Evolutionary conservation across 805 yeast genomes (phyloP).

Genomic region (Starmerella bacillaris): DNA sequence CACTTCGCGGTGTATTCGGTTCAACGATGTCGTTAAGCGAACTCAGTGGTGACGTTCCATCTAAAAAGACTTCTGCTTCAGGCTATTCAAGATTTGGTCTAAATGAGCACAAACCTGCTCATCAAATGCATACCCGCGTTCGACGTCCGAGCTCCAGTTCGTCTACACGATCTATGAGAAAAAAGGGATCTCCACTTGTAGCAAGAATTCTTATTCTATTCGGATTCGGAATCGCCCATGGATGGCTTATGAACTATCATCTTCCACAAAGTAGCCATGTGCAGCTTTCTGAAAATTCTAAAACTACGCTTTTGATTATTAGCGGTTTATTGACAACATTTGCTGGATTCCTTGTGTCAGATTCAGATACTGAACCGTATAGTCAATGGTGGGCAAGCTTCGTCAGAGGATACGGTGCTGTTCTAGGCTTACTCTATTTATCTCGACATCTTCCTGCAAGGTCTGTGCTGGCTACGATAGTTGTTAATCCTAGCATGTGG

Average conservation of each 20-base stretch:
- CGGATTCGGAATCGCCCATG: slow-evolving; percentile 9
- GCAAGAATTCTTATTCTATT: slow-evolving; percentile 2
- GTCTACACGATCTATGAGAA: background rate
- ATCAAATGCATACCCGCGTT: slow-evolving; percentile 14
- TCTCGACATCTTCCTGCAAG: slow-evolving; percentile 23
- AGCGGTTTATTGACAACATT: slow-evolving; percentile 5
- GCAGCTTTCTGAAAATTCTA: slow-evolving; percentile 1
- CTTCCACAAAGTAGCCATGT: slow-evolving; percentile 3
- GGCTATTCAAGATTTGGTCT: slow-evolving; percentile 17
- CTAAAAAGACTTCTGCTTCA: slow-evolving; percentile 2
- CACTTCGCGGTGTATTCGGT: slow-evolving; percentile 26
- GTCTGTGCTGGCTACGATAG: slow-evolving; percentile 23
- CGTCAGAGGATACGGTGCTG: slow-evolving; percentile 25
- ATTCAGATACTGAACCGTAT: slow-evolving; percentile 2
- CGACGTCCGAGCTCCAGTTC: slow-evolving; percentile 6
- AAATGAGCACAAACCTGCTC: slow-evolving; percentile 14
- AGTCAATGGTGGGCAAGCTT: slow-evolving; percentile 22
- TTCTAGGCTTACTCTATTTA: slow-evolving; percentile 26
- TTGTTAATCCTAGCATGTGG: slow-evolving; percentile 27
- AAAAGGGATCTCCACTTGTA: background rate
- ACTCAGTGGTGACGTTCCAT: slow-evolving; percentile 20
- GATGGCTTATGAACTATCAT: slow-evolving; percentile 10
- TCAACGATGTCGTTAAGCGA: slow-evolving; percentile 25
- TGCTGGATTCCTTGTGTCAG: slow-evolving; percentile 7
- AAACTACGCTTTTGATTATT: slow-evolving; percentile 4